Evolutionary conservation across 495 filamentous ascomycete genomes (phyloP), one percentile per base, ranked within the genome.

Genomic region (Penicillium chermesinum): DNA sequence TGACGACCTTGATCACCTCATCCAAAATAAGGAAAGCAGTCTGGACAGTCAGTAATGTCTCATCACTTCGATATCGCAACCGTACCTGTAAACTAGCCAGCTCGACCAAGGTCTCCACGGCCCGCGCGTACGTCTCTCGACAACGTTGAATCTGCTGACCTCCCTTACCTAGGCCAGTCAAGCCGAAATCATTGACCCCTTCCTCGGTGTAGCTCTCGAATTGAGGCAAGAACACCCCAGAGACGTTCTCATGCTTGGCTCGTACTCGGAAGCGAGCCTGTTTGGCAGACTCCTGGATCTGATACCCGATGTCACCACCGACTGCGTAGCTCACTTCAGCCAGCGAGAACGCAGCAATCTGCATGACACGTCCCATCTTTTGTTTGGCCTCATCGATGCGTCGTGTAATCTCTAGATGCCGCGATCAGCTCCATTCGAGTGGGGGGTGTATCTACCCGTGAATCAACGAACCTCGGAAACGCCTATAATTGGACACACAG

Each of bases 331-430:
- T 95, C 25, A 97, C 94, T 77, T 96, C 94, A 44, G 93, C 94
- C 32, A 99, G 79, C 2, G 93, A 96, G 67, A 99, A 96, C 20
- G 94, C 89, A 10, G 93, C 93, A 66, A 99, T 93, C 62, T 96
- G 91, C 93, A 99, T 97, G 12, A 99, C 94, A 10, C 93, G 84
- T 36, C 93, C 93, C 93, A 99, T 99, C 76, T 99, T 99, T 53
- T 89, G 89, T 71, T 99, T 99, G 20, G 93, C 93, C 67, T 97
- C 91, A 73, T 97, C 93, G 70, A 99, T 97, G 47, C 93, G 88
- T 49, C 84, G 79, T 44, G 93, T 96, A 59, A 99, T 99, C 62
- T 98, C 93, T 87, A 45, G n/a, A 20, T 35, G 30, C 22, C 38
- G 37, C 17, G 20, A 51, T 74, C 54, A 71, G 65, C 55, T 41